Base-by-base conservation (phyloP, 495 filamentous ascomycete genomes). In the Podospora australis region DNA sequence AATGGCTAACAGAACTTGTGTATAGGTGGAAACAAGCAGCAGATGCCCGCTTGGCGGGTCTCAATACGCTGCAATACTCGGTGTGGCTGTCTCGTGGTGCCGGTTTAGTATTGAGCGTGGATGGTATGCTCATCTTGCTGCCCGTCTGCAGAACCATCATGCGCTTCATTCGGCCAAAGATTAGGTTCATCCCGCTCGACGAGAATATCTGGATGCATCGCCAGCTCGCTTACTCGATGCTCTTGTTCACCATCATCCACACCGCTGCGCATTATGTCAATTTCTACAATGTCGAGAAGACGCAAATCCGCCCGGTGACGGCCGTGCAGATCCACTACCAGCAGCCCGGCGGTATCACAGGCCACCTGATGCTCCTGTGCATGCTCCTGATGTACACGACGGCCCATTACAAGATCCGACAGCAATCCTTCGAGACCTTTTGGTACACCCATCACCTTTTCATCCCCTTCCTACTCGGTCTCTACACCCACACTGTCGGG, bases 391-490 rank as follows among this genome's bases (percentile, higher is more conserved):
- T 99, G 80, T 99, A 92, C 66, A 99, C 92, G 16, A 95, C 94
- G 6, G 85, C 92, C 3, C 92, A 99, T 59, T 77, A 82, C 56
- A 85, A 86, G 54, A 97, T 99, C 56, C 86, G 92, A 42, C 88
- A 97, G 63, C 92, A 99, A 60, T 94, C 87, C 2, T 99, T 86
- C 66, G 92, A 99, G 68, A 91, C 91, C 1, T 99, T 99, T 62
- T 97, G 91, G 92, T 99, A 99, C 67, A 95, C 88, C 9, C 92
- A 99, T 65, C 94, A 99, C 55, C 78, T 99, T 8, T 96, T 96
- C 62, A 85, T 99, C 52, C 90, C 94, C 11, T 99, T 99, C 70
- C 70, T 96, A 60, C 76, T 99, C 32, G 88, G 77, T 14, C 79
- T 97, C 38, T 99, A 99, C 58, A 97, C 92, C 21, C 92, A 99